Evolutionary conservation across 192 early-diverging fungal species (phyloP), one percentile per base, ranked within the genome.

Genomic region (Martensiomyces pterosporus): DNA sequence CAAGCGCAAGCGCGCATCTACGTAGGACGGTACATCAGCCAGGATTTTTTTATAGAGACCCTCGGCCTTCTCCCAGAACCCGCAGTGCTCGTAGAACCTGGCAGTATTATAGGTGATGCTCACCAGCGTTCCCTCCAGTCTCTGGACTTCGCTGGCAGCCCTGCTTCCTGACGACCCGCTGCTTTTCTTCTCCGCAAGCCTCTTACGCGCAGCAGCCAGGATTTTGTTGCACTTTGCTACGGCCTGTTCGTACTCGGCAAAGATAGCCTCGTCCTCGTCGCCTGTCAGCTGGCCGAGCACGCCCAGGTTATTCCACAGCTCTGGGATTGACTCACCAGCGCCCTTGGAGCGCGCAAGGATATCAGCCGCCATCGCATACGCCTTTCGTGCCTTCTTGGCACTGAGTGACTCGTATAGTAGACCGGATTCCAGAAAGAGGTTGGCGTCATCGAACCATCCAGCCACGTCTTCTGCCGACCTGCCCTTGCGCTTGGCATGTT

Each of bases 231-330:
- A 48, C 35, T 47, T 34, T 9, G 41, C 43, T 3, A 60, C 57
- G n/a, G 52, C 55, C 23, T 39, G 22, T 14, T 45, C 46, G 38
- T 50, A 44, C 24, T 53, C 53, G 2, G 47, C 22, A 27, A 51
- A 49, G 14, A 57, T 22, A 3, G 41, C 17, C 2, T 27, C 55
- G 33, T 34, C 37, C 25, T 18, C 21, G 15, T 80, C 65, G 44
- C 68, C 78, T 9, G 79, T 68, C 29, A 80, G 47, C 26, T 91
- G 88, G 37, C 81, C 79, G 49, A 92, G 76, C 2, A 79, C 88
- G n/a, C 80, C 91, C 35, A 96, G 76, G 59, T 96, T 93, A 55
- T 90, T 96, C 63, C 87, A 74, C n/a, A 96, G 65, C 53, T 90
- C 88, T 0, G 67, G 55, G 3, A 58, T 17, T n/a, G 24, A 37